A percentile compares a stretch with the other conserved stretches of the same genome.
These are phyloP conservation scores for Dactylellina haptotyla DNA, from an alignment of 2,329 filamentous ascomycete genomes.

Conservation along the genomic window DNA sequence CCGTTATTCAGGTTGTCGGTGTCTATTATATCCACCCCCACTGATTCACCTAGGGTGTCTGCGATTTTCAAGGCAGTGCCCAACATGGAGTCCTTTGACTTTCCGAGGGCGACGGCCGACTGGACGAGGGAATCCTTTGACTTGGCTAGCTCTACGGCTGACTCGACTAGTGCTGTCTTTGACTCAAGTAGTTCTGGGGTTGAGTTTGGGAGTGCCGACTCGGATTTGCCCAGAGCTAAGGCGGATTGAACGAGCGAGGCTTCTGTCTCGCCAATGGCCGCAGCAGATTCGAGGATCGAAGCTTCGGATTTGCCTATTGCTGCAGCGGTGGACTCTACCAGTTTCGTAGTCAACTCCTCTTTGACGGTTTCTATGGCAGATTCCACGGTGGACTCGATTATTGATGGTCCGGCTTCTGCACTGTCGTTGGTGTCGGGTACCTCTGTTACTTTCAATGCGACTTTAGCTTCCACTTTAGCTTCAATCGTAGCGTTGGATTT, in stretches of 20 bases:
- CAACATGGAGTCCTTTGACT: conserved; percentile 26
- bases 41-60: conserved; percentile 20
- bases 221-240: conserved; percentile 18
- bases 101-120: conserved; percentile 21
- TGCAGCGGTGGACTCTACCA: conserved; percentile 6
- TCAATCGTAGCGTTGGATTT: conserved; percentile 16
- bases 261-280: conserved; percentile 17
- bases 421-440: conserved; percentile 3
- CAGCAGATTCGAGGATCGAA: conserved; percentile 13
- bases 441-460: conserved; percentile 25
- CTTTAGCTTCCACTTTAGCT: conserved; percentile 35
- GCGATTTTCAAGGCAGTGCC: conserved; percentile 6
- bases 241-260: conserved; percentile 18
- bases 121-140: conserved; percentile 34
- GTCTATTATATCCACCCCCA: conserved; percentile 33
- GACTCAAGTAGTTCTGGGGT: conserved; percentile 11
- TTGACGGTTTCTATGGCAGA: neutral
- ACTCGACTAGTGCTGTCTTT: conserved; percentile 8
- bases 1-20: neutral
- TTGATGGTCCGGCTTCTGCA: conserved; percentile 2
- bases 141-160: conserved; percentile 18
- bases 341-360: neutral
- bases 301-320: conserved; percentile 6
- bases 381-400: neutral
- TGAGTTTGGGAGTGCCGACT: neutral